Percentiles rank a stretch among this genome's conserved stretches.
Evolutionary conservation across 208 protist genomes (phyloP).

Genomic region (Vickermania ingenoplastis): DNA sequence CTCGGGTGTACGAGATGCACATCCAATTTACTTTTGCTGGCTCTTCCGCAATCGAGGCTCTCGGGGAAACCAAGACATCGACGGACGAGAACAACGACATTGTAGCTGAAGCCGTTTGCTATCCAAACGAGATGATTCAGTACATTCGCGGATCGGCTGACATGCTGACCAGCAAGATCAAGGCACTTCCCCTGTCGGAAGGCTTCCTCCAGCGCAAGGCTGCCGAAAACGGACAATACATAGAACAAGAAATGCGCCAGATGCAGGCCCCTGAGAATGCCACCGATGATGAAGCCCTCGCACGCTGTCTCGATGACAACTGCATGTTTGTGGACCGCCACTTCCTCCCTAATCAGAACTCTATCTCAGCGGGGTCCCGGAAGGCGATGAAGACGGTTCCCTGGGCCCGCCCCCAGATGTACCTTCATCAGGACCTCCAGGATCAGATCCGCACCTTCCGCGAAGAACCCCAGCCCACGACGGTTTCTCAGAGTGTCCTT

Average conservation of each 20-base stretch:
- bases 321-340: slow-evolving; percentile 68
- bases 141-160: slow-evolving; percentile 50
- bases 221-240: slow-evolving; percentile 33
- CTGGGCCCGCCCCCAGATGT: slow-evolving; percentile 75
- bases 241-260: slow-evolving; percentile 39
- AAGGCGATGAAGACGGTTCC: slow-evolving; percentile 56
- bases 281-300: slow-evolving; percentile 42
- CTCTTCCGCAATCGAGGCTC: slow-evolving; percentile 39
- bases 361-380: slow-evolving; percentile 51
- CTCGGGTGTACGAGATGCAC: slow-evolving; percentile 55
- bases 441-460: slow-evolving; percentile 64
- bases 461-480: slow-evolving; percentile 56
- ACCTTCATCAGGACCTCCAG: slow-evolving; percentile 57
- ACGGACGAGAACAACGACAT: slow-evolving; percentile 29
- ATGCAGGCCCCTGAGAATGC: slow-evolving; percentile 28
- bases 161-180: slow-evolving; percentile 62
- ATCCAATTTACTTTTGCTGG: slow-evolving; percentile 65
- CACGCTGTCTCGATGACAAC: slow-evolving; percentile 40
- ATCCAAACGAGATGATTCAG: slow-evolving; percentile 69
- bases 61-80: slow-evolving; percentile 50
- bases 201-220: slow-evolving; percentile 60
- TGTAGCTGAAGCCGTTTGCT: slow-evolving; percentile 46
- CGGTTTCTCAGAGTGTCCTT: slow-evolving; percentile 72
- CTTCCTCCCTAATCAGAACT: slow-evolving; percentile 66
- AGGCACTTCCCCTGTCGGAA: slow-evolving; percentile 37